phyloP scores from a whole-genome alignment of 1,284 basidiomycete genomes.

The Leucoagaricus sp. region DNA sequence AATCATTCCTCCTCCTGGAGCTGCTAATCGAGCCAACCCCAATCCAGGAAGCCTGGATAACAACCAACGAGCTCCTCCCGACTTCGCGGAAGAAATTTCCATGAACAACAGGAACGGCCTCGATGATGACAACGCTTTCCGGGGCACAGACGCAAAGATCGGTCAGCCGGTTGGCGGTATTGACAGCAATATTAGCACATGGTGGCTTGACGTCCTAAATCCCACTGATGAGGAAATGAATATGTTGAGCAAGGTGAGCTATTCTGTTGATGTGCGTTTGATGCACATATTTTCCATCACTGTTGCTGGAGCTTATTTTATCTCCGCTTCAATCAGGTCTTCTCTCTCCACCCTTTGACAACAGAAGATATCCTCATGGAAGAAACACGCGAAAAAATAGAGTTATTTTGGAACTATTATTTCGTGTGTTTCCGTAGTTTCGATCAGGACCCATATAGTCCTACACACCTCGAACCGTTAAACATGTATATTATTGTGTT shows the following conservation, averaged over 20 bases:
- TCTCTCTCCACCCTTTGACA: conserved; percentile 96
- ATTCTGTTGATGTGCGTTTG: too few relatives aligned
- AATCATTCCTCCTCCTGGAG: conserved; percentile 19
- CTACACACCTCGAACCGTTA: conserved; percentile 95
- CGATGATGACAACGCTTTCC: conserved; percentile 13
- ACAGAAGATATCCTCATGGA: conserved; percentile 99
- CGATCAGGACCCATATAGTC: conserved; percentile 98
- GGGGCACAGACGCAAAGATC: conserved; percentile 9
- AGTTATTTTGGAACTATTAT: conserved; percentile 98
- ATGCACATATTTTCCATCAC: neutral
- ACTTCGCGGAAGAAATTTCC: conserved; percentile 8
- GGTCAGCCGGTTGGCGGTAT: neutral
- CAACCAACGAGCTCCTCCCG: neutral
- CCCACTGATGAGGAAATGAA: conserved; percentile 99
- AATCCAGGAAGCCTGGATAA: neutral
- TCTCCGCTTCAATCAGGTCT: conserved; percentile 78
- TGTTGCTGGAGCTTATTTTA: neutral
- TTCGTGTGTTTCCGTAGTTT: conserved; percentile 99
- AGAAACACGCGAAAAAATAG: conserved; percentile 99
- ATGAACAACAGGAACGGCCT: conserved; percentile 6
- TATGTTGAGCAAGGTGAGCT: conserved; percentile 83
- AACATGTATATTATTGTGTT: conserved; percentile 99
- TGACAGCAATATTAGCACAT: conserved; percentile 78
- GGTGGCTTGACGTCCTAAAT: conserved; percentile 96
- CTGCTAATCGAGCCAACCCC: neutral